Evolutionary conservation across 352 stramenopile species (phyloP).

Genomic region (Phytopythium ostracodes): DNA sequence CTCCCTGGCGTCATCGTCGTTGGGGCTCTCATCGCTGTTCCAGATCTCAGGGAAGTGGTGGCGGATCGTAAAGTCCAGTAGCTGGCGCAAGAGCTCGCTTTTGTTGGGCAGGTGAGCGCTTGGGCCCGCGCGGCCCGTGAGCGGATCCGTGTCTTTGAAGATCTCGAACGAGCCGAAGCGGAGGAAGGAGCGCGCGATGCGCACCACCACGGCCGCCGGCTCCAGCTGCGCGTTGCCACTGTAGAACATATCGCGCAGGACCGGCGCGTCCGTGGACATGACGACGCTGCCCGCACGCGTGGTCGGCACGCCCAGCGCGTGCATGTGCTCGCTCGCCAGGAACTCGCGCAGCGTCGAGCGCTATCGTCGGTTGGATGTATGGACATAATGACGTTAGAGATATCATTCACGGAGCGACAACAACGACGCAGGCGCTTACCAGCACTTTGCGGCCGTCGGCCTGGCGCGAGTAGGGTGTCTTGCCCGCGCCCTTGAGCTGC

Average conservation of each 20-base stretch:
- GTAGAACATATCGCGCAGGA: conserved; percentile 88
- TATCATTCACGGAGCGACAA: too few relatives aligned
- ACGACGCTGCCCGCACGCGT: conserved; percentile 88
- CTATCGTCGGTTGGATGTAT: conserved; percentile 18
- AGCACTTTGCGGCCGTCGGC: conserved; percentile 92
- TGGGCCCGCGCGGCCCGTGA: conserved; percentile 60
- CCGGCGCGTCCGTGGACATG: conserved; percentile 62
- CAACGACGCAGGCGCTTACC: conserved; percentile 10
- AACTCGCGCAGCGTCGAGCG: conserved; percentile 97
- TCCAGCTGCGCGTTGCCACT: conserved; percentile 80
- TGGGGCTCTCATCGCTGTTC: conserved; percentile 4
- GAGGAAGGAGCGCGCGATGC: conserved; percentile 92
- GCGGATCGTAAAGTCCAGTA: conserved; percentile 77
- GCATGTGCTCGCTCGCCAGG: conserved; percentile 95
- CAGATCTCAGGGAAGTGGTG: conserved; percentile 64
- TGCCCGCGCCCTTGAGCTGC: conserved; percentile 95
- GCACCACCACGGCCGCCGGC: conserved; percentile 77
- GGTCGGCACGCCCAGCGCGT: conserved; percentile 91
- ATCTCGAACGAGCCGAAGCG: conserved; percentile 96
- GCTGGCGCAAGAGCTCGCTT: conserved; percentile 55
- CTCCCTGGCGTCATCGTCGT: conserved; percentile 7
- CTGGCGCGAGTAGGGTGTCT: conserved; percentile 93
- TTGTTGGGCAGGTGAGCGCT: conserved; percentile 69
- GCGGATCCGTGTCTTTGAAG: conserved; percentile 80
- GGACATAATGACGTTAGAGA: too few relatives aligned